Evolutionary conservation across 805 yeast genomes (phyloP).

Genomic region (Suhomyces sp.): DNA sequence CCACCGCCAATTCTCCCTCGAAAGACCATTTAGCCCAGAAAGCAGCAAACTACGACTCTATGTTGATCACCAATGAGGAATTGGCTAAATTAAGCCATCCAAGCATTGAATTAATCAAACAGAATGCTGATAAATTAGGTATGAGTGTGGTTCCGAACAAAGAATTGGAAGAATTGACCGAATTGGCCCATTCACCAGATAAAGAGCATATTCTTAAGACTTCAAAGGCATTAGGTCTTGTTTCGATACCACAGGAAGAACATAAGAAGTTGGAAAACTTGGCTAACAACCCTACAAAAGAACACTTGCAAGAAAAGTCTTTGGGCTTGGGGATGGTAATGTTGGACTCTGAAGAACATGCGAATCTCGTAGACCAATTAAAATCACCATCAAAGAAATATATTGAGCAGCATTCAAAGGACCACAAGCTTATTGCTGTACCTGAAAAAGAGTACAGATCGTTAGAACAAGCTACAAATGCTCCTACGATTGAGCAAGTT

Average conservation of each 20-base stretch:
- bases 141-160: constrained; percentile 6
- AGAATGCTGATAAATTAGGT: constrained; percentile 8
- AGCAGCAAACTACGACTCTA: background rate
- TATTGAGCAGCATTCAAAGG: constrained; percentile 30
- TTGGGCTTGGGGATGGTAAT: background rate
- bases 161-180: constrained; percentile 1
- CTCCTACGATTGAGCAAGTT: constrained; percentile 8
- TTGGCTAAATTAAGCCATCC: constrained; percentile 8
- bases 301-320: constrained; percentile 10
- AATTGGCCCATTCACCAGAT: constrained; percentile 10
- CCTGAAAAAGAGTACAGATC: constrained; percentile 11
- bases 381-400: constrained; percentile 27
- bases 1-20: background rate
- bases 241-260: constrained; percentile 5
- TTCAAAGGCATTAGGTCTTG: constrained; percentile 10
- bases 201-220: constrained; percentile 4
- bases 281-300: constrained; percentile 15
- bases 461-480: constrained; percentile 11
- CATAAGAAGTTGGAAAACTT: constrained; percentile 7
- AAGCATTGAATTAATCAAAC: constrained; percentile 7
- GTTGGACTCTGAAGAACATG: constrained; percentile 4
- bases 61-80: constrained; percentile 3
- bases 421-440: constrained; percentile 15
- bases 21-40: constrained; percentile 1
- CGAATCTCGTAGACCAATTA: constrained; percentile 12